Evolutionary conservation across 2,329 filamentous ascomycete genomes (phyloP).

Genomic region (Alternaria conjuncta): DNA sequence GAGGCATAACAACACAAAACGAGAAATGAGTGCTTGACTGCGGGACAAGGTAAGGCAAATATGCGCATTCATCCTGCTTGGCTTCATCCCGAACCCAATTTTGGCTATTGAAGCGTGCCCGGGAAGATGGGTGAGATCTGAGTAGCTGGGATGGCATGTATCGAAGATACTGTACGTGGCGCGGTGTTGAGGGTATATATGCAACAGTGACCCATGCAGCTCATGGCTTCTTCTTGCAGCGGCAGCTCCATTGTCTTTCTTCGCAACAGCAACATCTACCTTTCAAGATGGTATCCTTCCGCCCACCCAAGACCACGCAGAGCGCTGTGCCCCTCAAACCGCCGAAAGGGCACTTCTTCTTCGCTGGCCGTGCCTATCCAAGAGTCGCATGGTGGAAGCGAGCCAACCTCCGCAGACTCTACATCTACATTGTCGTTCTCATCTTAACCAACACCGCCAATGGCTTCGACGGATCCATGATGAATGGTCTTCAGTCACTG

Average conservation of each 20-base stretch:
- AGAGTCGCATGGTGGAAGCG: conserved; percentile 17
- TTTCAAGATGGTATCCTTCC: conserved; percentile 10
- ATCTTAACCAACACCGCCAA: conserved; percentile 46
- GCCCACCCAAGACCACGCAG: conserved; percentile 15
- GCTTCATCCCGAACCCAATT: conserved; percentile 1
- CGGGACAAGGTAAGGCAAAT: conserved; percentile 13
- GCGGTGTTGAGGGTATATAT: background rate
- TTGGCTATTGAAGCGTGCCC: background rate
- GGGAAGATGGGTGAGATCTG: background rate
- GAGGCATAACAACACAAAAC: background rate
- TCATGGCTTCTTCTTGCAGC: background rate
- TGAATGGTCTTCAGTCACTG: conserved; percentile 31
- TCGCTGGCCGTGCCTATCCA: conserved; percentile 15
- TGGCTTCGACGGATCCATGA: conserved; percentile 57
- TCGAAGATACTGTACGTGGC: background rate
- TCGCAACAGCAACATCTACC: background rate
- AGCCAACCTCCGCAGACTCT: conserved; percentile 16
- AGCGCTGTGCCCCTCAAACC: conserved; percentile 18
- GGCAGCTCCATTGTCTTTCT: background rate
- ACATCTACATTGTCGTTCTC: conserved; percentile 18
- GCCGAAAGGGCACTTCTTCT: conserved; percentile 22
- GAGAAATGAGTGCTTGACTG: conserved; percentile 1
- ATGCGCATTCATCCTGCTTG: conserved; percentile 16
- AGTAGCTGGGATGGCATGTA: background rate
- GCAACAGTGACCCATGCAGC: background rate